Base-by-base conservation (phyloP, 768 basidiomycete species). In the Russula compacta region DNA sequence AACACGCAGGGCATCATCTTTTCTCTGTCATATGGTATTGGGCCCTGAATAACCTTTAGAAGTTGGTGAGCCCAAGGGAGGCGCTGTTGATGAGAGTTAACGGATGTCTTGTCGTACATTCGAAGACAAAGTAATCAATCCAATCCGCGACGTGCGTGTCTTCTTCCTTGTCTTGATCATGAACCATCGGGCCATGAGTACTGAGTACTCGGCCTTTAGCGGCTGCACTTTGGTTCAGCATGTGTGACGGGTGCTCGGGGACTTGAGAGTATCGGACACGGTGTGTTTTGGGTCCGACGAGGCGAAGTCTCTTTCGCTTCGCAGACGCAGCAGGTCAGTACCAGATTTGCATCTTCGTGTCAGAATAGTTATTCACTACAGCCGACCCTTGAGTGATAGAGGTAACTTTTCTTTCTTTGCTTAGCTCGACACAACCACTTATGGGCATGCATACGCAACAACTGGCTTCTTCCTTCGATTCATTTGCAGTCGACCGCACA, bases 371-470 rank as follows among this genome's bases (percentile, higher is more conserved):
- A 29, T 38, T 35, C 6, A 47, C 17, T 4, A 36, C 29, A 50
- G 32, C 38, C 29, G 62, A 61, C 32, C 53, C 53, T 29, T 52
- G 15, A 46, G 21, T 39, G 64, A 65, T 21, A 58, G 64, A 65
- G 64, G 64, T 65, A 56, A 4, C 46, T 64, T 24, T 43, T 19
- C 48, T 36, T 42, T 51, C 56, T 66, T 66, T 65, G 55, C 53
- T 59, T 58, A 55, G 2, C 60, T 50, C 63, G 55, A 65, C 64
- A 59, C 56, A 54, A 60, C 66, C 62, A 64, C 66, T 66, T 60
- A 66, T 66, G 66, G 66, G 66, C 66, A 65, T 58, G 59, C 60
- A 43, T 51, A 60, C 59, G 63, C 64, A 66, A 63, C 66, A 66
- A 63, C 65, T 66, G 64, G 65, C 65, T 66, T 50, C 60, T 56